Evolutionary conservation across 164 flowering plant genomes (phyloP).

Genomic region (Stephania japonica): DNA sequence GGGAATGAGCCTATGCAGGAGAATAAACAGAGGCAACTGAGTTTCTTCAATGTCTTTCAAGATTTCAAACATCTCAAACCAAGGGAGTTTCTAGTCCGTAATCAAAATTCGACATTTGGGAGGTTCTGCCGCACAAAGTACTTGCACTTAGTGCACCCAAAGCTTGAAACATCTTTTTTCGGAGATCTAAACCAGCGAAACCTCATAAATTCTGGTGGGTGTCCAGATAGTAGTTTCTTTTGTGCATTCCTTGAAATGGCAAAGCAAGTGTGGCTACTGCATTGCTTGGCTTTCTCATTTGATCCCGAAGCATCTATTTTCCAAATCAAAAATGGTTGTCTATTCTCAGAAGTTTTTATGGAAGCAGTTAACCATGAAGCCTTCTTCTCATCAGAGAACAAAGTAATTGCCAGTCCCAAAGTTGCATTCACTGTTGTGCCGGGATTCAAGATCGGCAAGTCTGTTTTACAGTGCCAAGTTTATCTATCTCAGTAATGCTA

Average conservation of each 20-base stretch:
- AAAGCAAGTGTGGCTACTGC: conserved; percentile 61
- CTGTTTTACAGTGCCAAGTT: conserved; percentile 67
- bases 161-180: conserved; percentile 71
- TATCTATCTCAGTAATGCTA: conserved; percentile 32
- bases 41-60: conserved; percentile 45
- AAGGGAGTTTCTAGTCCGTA: conserved; percentile 28
- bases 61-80: conserved; percentile 37
- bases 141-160: conserved; percentile 56
- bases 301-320: conserved; percentile 46
- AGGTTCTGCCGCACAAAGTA: conserved; percentile 54
- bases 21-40: not conserved
- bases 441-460: conserved; percentile 65
- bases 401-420: conserved; percentile 5
- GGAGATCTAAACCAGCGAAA: conserved; percentile 65
- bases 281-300: conserved; percentile 52
- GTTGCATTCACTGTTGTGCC: conserved; percentile 80
- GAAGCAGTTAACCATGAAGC: conserved; percentile 47
- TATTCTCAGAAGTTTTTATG: conserved; percentile 87
- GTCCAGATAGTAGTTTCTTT: conserved; percentile 62
- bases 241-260: conserved; percentile 62
- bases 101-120: conserved; percentile 43
- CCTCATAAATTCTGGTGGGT: conserved; percentile 39
- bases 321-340: conserved; percentile 37
- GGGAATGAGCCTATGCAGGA: conserved; percentile 14
- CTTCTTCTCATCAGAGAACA: not conserved